A percentile compares a stretch with the other conserved stretches of the same genome.
Evolutionary conservation across 2,329 filamentous ascomycete species (phyloP).

Genomic region (Pseudogymnoascus sp.): DNA sequence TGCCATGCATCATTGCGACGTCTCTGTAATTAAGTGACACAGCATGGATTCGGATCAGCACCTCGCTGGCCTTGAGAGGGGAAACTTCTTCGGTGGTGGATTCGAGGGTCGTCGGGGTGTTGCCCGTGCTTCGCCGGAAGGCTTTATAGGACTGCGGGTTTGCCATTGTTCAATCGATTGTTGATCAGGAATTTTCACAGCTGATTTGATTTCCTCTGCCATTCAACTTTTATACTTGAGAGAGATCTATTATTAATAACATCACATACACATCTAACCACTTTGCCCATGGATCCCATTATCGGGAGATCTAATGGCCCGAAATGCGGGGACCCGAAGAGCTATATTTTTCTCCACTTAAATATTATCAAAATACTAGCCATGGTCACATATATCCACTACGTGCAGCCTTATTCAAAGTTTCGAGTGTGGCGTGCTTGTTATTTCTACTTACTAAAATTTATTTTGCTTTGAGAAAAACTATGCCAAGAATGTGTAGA

Average conservation of each 20-base stretch:
- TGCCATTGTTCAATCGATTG: not conserved
- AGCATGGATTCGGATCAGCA: not conserved
- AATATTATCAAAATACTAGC: not conserved
- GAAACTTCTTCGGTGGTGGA: not conserved
- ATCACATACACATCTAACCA: not conserved
- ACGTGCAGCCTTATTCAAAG: not conserved
- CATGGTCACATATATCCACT: not conserved
- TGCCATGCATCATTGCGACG: not conserved
- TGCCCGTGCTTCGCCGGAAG: not conserved
- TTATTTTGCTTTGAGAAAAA: constrained; percentile 11
- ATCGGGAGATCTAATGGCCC: not conserved
- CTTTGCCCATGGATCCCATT: not conserved
- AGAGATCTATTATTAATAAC: not conserved
- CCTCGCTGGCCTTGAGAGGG: not conserved
- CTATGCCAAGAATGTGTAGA: not conserved
- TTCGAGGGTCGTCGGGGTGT: not conserved
- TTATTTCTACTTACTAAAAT: not conserved
- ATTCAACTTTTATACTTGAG: not conserved
- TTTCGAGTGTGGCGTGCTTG: not conserved
- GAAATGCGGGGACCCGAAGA: not conserved
- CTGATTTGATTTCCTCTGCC: not conserved
- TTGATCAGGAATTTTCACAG: not conserved
- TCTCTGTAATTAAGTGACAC: not conserved
- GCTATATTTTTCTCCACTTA: not conserved
- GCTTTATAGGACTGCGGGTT: not conserved